Evolutionary conservation across 164 flowering plant species (phyloP), one percentile per base, ranked within the genome.

Genomic region (Magnolia kwangsiensis): DNA sequence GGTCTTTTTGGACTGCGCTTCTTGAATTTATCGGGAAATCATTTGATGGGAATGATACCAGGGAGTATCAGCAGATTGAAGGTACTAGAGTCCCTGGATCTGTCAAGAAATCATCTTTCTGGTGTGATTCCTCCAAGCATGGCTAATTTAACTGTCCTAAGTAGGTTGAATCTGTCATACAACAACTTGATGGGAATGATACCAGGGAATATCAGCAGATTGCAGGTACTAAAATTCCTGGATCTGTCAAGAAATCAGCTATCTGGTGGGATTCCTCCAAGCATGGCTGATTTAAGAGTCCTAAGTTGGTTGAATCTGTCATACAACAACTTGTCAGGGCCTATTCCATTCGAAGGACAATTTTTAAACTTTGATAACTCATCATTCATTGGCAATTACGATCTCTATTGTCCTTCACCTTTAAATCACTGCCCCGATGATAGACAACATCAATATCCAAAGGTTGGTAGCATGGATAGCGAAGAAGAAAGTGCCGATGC

Each of bases 241-340:
- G 75, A 73, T 45, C 29, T 73, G 27, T 73, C 69, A 29, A 19
- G 51, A 8, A 73, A 73, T 50, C 4, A 1, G 31, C 75, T 73
- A 7, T 59, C 51, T 7, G 69, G 75, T 11, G 2, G 1, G 13
- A 63, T 63, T 49, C 67, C 75, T 2, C 27, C 7, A 18, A 73
- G 58, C 51, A 0, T 73, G 0, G 59, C 67, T 21, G 4, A 8
- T 11, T 9, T 73, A 8, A 7, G 1, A 10, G 29, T n/a, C 29
- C 21, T 74, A 13, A 63, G 37, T 49, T 23, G 0, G n/a, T 74
- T 74, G 70, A 74, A 74, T 37, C 49, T 74, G 31, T 74, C 76
- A 31, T 20, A 74, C 51, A 74, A 65, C n/a, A 65, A 74, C 31
- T 49, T 74, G 29, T 74, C 76, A 0, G 61, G 70, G 49, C 20